Conservation (phyloP, 345 rosid genomes). For the Boechera retrofracta region DNA sequence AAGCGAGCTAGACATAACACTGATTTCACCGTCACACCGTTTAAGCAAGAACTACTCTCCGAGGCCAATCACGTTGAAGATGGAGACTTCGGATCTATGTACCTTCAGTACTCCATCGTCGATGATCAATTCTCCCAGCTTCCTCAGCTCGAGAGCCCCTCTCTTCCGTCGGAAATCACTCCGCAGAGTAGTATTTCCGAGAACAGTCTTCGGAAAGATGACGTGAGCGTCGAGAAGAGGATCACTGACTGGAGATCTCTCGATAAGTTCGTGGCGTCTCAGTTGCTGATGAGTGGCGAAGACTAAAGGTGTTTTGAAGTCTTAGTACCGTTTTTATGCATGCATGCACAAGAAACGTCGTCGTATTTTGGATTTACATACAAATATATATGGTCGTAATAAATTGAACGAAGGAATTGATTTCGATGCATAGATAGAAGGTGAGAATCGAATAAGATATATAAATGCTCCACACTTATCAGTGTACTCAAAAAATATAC, state of each 20-base stretch:
- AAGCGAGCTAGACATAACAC: conserved; percentile 48
- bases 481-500: not conserved
- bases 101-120: conserved; percentile 46
- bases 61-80: conserved; percentile 52
- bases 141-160: conserved; percentile 92
- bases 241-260: conserved; percentile 93
- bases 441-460: conserved; percentile 22
- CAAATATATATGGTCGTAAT: conserved; percentile 26
- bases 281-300: conserved; percentile 67
- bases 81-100: conserved; percentile 52
- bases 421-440: conserved; percentile 12
- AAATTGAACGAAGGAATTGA: conserved; percentile 14
- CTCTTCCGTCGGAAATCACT: conserved; percentile 49
- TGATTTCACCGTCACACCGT: conserved; percentile 41
- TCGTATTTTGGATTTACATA: conserved; percentile 19
- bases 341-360: conserved; percentile 36
- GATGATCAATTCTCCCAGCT: conserved; percentile 62
- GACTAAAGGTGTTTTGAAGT: conserved; percentile 27
- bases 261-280: conserved; percentile 97
- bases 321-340: conserved; percentile 13
- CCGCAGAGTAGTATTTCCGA: conserved; percentile 33
- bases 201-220: conserved; percentile 44
- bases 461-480: conserved; percentile 5
- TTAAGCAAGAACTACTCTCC: conserved; percentile 29
- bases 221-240: conserved; percentile 35